Evolutionary conservation across 495 filamentous ascomycete genomes (phyloP).

Genomic region (Podospora appendiculata): DNA sequence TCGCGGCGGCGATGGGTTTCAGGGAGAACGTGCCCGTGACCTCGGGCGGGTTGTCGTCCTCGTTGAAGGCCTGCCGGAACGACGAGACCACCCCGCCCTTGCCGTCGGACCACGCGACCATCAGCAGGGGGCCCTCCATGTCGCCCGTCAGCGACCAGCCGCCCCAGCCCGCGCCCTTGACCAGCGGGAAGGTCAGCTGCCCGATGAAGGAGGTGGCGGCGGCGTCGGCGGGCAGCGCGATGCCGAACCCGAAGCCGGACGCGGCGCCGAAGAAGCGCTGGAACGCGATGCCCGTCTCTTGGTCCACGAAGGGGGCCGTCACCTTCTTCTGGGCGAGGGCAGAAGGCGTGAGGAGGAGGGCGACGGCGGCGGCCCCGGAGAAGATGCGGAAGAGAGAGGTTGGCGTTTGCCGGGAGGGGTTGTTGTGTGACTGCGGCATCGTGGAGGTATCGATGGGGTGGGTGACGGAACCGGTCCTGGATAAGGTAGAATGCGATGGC

Average conservation of each 20-base stretch:
- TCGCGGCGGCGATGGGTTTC: constrained; percentile 8
- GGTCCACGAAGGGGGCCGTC: constrained; percentile 15
- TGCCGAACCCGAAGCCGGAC: constrained; percentile 17
- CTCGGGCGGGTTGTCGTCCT: constrained; percentile 18
- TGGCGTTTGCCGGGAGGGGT: neutral
- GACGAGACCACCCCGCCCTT: constrained; percentile 8
- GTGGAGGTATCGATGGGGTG: too few relatives aligned
- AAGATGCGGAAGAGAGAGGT: neutral
- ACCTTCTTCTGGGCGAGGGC: neutral
- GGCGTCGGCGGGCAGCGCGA: constrained; percentile 14
- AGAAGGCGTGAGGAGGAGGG: neutral
- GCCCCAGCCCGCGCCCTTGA: constrained; percentile 18
- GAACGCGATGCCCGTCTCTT: constrained; percentile 15
- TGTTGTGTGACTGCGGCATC: neutral
- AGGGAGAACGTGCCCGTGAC: constrained; percentile 9
- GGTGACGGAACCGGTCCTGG: too few relatives aligned
- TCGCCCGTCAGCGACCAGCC: constrained; percentile 14
- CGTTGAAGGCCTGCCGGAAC: constrained; percentile 16
- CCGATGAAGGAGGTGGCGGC: constrained; percentile 17
- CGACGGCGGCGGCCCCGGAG: neutral
- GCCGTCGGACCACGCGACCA: constrained; percentile 16
- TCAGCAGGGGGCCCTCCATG: constrained; percentile 11
- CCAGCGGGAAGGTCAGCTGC: constrained; percentile 16
- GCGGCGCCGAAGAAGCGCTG: constrained; percentile 21
- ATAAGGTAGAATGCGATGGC: too few relatives aligned